Conservation (phyloP, 371 early-diverging fungal species). For the Saksenaea oblongispora region DNA sequence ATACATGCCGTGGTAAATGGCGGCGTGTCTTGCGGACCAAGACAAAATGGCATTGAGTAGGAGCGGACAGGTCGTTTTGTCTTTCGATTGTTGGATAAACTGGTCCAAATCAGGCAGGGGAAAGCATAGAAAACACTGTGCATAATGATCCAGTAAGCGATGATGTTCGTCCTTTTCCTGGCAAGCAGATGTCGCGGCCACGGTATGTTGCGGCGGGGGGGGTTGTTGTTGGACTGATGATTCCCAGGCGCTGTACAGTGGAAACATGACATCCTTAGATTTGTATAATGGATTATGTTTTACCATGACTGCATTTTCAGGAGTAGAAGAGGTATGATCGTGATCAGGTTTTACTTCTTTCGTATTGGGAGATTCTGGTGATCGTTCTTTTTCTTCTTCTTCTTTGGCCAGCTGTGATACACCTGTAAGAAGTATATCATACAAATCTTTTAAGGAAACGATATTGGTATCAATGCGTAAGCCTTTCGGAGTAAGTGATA, state of each 20-base stretch:
- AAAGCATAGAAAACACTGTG: conserved; percentile 30
- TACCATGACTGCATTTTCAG: conserved; percentile 28
- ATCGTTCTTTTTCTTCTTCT: background rate
- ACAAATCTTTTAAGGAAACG: conserved; percentile 38
- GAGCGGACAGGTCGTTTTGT: background rate
- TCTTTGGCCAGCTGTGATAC: conserved; percentile 24
- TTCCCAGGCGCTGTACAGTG: conserved; percentile 53
- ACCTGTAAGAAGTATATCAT: conserved; percentile 43
- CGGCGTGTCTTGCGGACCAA: conserved; percentile 22
- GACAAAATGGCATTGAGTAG: conserved; percentile 19
- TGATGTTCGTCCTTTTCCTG: conserved; percentile 7
- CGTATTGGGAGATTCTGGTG: background rate
- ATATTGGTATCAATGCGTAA: conserved; percentile 48
- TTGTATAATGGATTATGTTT: conserved; percentile 41
- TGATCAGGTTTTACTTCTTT: background rate
- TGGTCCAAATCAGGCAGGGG: conserved; percentile 25
- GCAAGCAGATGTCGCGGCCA: background rate
- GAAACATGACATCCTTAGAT: conserved; percentile 37
- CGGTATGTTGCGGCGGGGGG: no score
- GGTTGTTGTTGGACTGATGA: conserved; percentile 9
- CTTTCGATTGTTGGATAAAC: conserved; percentile 16
- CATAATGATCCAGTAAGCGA: conserved; percentile 24
- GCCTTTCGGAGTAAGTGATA: conserved; percentile 43
- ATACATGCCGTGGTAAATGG: conserved; percentile 23
- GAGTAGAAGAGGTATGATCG: conserved; percentile 5